Evolutionary conservation across 805 yeast species (phyloP), one percentile per base, ranked within the genome.

Genomic region (Limtongia smithiae): DNA sequence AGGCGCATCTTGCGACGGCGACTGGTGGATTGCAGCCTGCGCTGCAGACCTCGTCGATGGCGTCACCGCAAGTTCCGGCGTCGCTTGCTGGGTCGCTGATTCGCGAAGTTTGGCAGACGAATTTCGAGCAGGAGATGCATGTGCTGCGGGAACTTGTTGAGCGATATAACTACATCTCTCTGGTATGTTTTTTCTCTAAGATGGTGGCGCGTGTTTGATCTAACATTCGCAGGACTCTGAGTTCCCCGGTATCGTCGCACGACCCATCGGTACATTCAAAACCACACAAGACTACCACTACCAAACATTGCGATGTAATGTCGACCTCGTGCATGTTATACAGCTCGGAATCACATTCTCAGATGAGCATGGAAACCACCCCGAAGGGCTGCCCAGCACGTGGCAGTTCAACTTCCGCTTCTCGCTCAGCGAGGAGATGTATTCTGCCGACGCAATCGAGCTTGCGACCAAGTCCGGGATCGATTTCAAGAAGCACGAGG

Each of bases 361-460:
- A 48, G 93, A 85, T 64, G 72, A 73, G 37, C 74, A 73, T 46
- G 93, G 91, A 12, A 79, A 77, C 50, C 80, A 79, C 49, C 90
- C 90, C 1, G 84, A 81, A 27, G 72, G 72, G 55, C 75, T 75
- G 20, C 78, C 82, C 30, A 78, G 84, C 3, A 87, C 96, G n/a
- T 93, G 97, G 96, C 97, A 91, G 66, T 90, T 93, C 71, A 93
- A 93, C 67, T 89, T 93, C 71, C 74, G 77, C 58, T 93, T 89
- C 67, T 90, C 85, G 66, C 69, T 85, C 32, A 73, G 48, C 9
- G 60, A 56, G 42, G 93, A 88, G 63, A 91, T 93, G 96, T 86
- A 81, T 58, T 83, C 91, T 20, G 80, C 80, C 46, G 97, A 90
- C 60, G 86, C 91, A 17, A 74, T 89, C 47, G 87, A 88, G 45